Conservation (phyloP, 2,329 filamentous ascomycete genomes). For the Volutella citrinella region DNA sequence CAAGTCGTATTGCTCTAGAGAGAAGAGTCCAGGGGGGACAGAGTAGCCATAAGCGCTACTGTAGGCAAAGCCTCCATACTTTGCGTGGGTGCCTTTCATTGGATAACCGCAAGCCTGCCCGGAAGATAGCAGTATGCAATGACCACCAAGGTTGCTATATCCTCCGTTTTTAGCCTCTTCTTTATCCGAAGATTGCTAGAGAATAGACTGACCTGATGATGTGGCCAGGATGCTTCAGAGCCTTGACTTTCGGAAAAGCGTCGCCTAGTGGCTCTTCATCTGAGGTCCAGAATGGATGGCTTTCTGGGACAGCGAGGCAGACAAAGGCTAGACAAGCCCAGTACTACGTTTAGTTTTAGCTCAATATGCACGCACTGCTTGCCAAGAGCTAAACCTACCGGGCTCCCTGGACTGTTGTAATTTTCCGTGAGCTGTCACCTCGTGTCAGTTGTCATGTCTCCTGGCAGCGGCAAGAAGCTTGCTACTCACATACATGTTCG, state of each 20-base stretch:
- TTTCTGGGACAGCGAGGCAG: slow-evolving; percentile 64
- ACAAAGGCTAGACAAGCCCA: slow-evolving; percentile 80
- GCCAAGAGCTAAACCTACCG: slow-evolving; percentile 34
- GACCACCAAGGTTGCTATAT: slow-evolving; percentile 61
- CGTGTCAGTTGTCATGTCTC: slow-evolving; percentile 11
- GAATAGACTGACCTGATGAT: slow-evolving; percentile 60
- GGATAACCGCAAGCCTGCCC: slow-evolving; percentile 79
- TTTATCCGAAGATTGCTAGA: no score
- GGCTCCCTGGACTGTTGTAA: slow-evolving; percentile 73
- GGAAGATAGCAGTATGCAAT: slow-evolving; percentile 71
- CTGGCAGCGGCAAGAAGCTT: background rate
- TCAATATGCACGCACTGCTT: slow-evolving; percentile 19
- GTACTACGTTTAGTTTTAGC: slow-evolving; percentile 48
- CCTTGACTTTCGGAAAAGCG: slow-evolving; percentile 54
- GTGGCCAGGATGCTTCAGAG: slow-evolving; percentile 67
- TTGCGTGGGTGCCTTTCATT: slow-evolving; percentile 77
- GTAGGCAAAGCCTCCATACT: slow-evolving; percentile 78
- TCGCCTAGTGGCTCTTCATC: slow-evolving; percentile 59
- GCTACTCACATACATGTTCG: slow-evolving; percentile 64
- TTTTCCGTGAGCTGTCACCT: slow-evolving; percentile 70
- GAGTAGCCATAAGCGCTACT: slow-evolving; percentile 74
- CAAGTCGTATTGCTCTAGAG: slow-evolving; percentile 72
- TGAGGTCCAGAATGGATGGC: slow-evolving; percentile 73
- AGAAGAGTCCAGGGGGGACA: slow-evolving; percentile 72
- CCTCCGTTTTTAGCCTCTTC: no score